Conservation (phyloP, 2,329 filamentous ascomycete genomes). For the Cercospora beticola region DNA sequence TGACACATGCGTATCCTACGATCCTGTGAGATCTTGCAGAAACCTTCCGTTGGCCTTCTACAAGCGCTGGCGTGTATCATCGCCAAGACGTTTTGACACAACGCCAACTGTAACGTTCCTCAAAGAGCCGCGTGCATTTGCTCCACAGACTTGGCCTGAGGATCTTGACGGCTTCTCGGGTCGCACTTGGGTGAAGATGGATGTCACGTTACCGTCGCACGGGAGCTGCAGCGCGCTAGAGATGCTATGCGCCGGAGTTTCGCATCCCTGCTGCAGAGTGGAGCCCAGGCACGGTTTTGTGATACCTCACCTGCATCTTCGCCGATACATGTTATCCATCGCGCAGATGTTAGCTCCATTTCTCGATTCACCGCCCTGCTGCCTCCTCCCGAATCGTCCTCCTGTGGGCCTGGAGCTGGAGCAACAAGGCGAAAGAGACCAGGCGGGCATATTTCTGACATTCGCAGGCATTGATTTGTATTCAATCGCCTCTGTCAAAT, state of each 20-base stretch:
- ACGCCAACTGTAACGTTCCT: constrained; percentile 6
- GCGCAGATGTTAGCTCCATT: background rate
- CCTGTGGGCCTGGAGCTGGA: background rate
- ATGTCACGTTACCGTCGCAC: constrained; percentile 10
- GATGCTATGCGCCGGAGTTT: constrained; percentile 10
- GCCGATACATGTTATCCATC: background rate
- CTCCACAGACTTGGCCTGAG: constrained; percentile 3
- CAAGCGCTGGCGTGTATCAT: background rate
- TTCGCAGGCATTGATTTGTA: background rate
- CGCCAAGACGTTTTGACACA: background rate
- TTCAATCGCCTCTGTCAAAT: background rate
- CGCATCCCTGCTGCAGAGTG: background rate
- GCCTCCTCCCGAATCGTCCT: background rate
- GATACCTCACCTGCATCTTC: constrained; percentile 13
- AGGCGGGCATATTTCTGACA: background rate
- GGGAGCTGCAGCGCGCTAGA: constrained; percentile 8
- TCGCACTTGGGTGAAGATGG: background rate
- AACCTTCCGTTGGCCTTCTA: background rate
- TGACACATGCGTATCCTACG: background rate
- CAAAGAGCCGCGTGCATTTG: constrained; percentile 2
- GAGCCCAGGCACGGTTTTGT: constrained; percentile 12
- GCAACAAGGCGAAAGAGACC: background rate
- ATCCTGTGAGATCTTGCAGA: constrained; percentile 1
- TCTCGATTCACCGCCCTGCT: background rate
- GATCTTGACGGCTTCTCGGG: background rate